Conservation (phyloP, 106 monocot species). For the Allium sativum region DNA sequence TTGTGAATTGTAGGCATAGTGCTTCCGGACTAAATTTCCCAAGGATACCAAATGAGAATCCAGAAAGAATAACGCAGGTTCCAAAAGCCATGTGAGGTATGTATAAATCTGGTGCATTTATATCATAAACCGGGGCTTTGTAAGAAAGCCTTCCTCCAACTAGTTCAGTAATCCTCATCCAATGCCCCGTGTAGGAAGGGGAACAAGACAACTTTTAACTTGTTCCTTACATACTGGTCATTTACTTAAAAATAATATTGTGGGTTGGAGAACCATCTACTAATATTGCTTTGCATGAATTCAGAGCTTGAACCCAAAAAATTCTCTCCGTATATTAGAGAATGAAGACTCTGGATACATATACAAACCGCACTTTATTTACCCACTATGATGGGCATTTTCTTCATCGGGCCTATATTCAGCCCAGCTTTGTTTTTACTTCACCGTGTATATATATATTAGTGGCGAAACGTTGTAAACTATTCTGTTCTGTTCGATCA, state of each 20-base stretch:
- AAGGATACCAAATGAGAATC: slow-evolving; percentile 26
- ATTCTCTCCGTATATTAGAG: too few species aligned
- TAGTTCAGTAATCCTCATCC: slow-evolving; percentile 30
- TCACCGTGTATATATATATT: too few species aligned
- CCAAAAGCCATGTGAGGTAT: slow-evolving; percentile 39
- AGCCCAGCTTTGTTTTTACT: too few species aligned
- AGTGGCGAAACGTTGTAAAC: too few species aligned
- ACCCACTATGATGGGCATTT: too few species aligned
- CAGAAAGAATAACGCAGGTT: slow-evolving; percentile 29
- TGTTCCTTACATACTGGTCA: slow-evolving; percentile 21
- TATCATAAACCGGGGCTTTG: slow-evolving; percentile 31
- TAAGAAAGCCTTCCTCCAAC: slow-evolving; percentile 36
- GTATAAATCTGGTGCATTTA: slow-evolving; percentile 23
- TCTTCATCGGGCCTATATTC: too few species aligned
- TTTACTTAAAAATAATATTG: slow-evolving; percentile 29
- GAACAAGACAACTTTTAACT: slow-evolving; percentile 20
- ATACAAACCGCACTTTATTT: too few species aligned
- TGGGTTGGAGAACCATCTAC: slow-evolving; percentile 31
- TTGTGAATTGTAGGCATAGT: slow-evolving; percentile 27
- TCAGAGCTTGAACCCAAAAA: slow-evolving; percentile 22
- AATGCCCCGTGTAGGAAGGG: slow-evolving; percentile 37
- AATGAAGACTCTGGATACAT: too few species aligned
- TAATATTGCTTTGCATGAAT: slow-evolving; percentile 44
- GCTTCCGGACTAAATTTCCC: slow-evolving; percentile 34
- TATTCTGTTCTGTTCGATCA: too few species aligned